A percentile compares a stretch with the other conserved stretches of the same genome.
Conservation (phyloP, 2,329 filamentous ascomycete species). For the Rhynchosporium secalis region DNA sequence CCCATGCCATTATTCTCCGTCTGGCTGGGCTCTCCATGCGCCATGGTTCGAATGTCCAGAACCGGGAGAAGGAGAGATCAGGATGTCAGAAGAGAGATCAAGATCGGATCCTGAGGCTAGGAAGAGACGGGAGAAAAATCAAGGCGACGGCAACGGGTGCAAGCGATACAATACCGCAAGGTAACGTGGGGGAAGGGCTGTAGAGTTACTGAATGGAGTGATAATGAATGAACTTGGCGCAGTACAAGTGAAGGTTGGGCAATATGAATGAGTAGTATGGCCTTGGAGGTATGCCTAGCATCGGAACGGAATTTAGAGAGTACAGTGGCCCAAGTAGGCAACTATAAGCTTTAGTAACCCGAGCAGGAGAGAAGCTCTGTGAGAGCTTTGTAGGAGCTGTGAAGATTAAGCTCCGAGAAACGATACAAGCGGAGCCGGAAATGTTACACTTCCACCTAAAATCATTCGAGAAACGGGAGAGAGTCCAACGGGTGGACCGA, state of each 20-base stretch:
- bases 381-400: too few species aligned
- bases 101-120: background rate
- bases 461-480: too few species aligned
- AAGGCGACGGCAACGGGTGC: constrained; percentile 29
- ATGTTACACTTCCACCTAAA: too few species aligned
- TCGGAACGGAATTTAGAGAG: background rate
- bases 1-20: constrained; percentile 17
- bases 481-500: too few species aligned
- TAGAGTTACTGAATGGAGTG: background rate
- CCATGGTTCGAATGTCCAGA: constrained; percentile 21
- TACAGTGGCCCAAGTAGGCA: constrained; percentile 1
- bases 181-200: background rate
- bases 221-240: background rate
- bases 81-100: constrained; percentile 3
- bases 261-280: background rate
- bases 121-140: constrained; percentile 26
- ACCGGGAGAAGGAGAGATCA: constrained; percentile 13
- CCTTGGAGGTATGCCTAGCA: constrained; percentile 7
- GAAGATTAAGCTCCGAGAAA: too few species aligned
- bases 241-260: constrained; percentile 5
- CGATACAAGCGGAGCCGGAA: too few species aligned
- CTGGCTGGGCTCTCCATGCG: constrained; percentile 21
- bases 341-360: background rate
- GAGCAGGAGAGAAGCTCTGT: too few species aligned
- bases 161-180: background rate